Evolutionary conservation across 805 yeast species (phyloP).

Genomic region (Scheffersomyces stipitis): DNA sequence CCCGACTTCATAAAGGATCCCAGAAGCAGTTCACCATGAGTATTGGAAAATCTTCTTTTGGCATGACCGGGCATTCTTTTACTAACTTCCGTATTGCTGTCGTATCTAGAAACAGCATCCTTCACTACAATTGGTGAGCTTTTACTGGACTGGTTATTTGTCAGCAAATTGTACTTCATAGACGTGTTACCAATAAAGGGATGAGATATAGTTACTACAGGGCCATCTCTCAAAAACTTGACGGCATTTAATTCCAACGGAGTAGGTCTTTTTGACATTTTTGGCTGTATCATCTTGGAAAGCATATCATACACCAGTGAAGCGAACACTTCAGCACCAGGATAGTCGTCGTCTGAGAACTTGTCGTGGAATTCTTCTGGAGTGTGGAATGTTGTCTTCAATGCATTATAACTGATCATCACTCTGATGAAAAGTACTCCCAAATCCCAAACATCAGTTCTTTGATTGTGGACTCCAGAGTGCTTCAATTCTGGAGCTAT

Average conservation of each 20-base stretch:
- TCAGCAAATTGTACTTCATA: not conserved
- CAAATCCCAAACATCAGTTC: constrained; percentile 91
- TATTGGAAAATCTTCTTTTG: not conserved
- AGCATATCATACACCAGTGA: constrained; percentile 67
- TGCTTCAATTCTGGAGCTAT: constrained; percentile 70
- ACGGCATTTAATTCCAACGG: constrained; percentile 84
- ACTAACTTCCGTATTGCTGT: not conserved
- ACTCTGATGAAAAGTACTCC: constrained; percentile 65
- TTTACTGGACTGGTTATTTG: not conserved
- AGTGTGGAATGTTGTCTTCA: constrained; percentile 58
- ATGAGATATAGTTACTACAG: constrained; percentile 29
- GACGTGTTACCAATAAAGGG: not conserved
- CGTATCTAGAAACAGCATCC: not conserved
- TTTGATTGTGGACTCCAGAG: constrained; percentile 55
- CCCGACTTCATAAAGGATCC: constrained; percentile 1
- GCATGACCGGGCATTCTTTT: not conserved
- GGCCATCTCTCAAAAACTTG: constrained; percentile 75
- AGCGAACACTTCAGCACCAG: constrained; percentile 66
- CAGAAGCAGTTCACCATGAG: not conserved
- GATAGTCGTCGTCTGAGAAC: constrained; percentile 33
- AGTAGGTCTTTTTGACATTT: constrained; percentile 70
- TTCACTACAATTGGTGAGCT: not conserved
- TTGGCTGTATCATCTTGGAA: constrained; percentile 59
- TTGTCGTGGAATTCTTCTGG: constrained; percentile 38
- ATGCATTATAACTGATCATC: constrained; percentile 51